These are phyloP conservation scores for Nannochloris sp. DNA, from an alignment of 139 green algal species.

Conservation along the genomic window DNA sequence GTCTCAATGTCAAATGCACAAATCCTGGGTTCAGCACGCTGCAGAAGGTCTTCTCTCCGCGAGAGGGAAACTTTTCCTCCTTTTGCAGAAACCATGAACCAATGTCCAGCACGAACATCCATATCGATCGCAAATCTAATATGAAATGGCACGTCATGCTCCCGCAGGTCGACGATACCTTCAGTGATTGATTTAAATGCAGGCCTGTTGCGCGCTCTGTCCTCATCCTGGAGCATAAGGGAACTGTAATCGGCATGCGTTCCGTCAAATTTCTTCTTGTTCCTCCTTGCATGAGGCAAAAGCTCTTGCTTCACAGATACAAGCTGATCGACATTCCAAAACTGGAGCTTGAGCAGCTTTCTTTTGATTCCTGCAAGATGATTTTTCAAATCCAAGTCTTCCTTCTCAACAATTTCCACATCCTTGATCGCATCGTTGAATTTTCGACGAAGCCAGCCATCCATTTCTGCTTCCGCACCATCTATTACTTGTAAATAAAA, in stretches of 20 bases:
- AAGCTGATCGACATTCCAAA: constrained; percentile 74
- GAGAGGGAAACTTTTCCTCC: constrained; percentile 43
- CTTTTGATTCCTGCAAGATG: constrained; percentile 83
- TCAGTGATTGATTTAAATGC: constrained; percentile 57
- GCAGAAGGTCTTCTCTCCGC: constrained; percentile 65
- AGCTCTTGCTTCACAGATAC: constrained; percentile 74
- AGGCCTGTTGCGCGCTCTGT: not conserved
- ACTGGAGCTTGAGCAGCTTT: constrained; percentile 77
- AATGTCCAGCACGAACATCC: constrained; percentile 77
- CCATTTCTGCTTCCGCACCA: constrained; percentile 74
- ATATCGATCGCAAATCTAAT: constrained; percentile 88
- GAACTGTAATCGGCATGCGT: constrained; percentile 27
- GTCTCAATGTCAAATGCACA: constrained; percentile 99
- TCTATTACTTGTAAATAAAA: constrained; percentile 81
- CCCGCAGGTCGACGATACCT: constrained; percentile 75
- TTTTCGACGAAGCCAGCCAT: constrained; percentile 67
- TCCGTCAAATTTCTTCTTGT: constrained; percentile 35
- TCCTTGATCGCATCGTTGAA: constrained; percentile 60
- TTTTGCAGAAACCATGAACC: constrained; percentile 69
- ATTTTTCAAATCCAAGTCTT: constrained; percentile 97
- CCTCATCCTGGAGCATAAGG: constrained; percentile 14
- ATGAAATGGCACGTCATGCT: constrained; percentile 97
- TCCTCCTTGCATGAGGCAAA: constrained; percentile 56
- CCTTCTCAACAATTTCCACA: constrained; percentile 61
- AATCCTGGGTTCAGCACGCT: constrained; percentile 72